Conservation (phyloP, 768 basidiomycete genomes). For the Albatrellus ellisii region DNA sequence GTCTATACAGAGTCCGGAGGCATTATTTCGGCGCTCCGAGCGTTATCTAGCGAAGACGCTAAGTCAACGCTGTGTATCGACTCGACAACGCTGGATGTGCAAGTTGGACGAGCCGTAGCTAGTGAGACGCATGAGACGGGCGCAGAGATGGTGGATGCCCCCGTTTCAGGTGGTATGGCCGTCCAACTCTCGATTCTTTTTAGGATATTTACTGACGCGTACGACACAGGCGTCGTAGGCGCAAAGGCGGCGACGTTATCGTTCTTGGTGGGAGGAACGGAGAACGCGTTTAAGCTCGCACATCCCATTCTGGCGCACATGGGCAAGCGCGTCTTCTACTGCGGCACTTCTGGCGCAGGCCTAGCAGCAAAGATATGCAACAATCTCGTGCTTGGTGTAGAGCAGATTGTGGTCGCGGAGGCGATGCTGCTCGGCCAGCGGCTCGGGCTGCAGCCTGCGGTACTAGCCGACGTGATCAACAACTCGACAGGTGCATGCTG, state of each 20-base stretch:
- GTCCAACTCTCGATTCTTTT: background rate
- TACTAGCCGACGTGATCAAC: slow-evolving; percentile 77
- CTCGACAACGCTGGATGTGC: slow-evolving; percentile 82
- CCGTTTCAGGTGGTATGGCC: slow-evolving; percentile 77
- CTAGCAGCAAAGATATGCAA: slow-evolving; percentile 88
- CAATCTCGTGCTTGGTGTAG: slow-evolving; percentile 38
- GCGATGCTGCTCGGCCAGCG: slow-evolving; percentile 80
- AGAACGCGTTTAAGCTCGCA: slow-evolving; percentile 40
- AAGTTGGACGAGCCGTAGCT: slow-evolving; percentile 56
- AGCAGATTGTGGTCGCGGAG: slow-evolving; percentile 79
- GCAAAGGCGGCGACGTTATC: slow-evolving; percentile 81
- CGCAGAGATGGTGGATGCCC: slow-evolving; percentile 81
- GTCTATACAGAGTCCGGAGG: slow-evolving; percentile 57
- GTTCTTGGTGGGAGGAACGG: slow-evolving; percentile 81
- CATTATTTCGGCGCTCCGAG: slow-evolving; percentile 49
- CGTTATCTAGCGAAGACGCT: slow-evolving; percentile 24
- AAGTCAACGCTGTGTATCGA: slow-evolving; percentile 63
- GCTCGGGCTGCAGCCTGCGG: slow-evolving; percentile 63
- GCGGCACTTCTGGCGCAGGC: slow-evolving; percentile 71
- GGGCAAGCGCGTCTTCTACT: slow-evolving; percentile 76
- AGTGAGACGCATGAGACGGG: slow-evolving; percentile 35
- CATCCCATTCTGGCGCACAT: slow-evolving; percentile 52
- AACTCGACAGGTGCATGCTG: slow-evolving; percentile 76
- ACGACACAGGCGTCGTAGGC: slow-evolving; percentile 56
- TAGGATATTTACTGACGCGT: background rate